Percentiles rank a stretch among this genome's conserved stretches.
Evolutionary conservation across 2,329 filamentous ascomycete genomes (phyloP).

Genomic region (Amylocarpus encephaloides): DNA sequence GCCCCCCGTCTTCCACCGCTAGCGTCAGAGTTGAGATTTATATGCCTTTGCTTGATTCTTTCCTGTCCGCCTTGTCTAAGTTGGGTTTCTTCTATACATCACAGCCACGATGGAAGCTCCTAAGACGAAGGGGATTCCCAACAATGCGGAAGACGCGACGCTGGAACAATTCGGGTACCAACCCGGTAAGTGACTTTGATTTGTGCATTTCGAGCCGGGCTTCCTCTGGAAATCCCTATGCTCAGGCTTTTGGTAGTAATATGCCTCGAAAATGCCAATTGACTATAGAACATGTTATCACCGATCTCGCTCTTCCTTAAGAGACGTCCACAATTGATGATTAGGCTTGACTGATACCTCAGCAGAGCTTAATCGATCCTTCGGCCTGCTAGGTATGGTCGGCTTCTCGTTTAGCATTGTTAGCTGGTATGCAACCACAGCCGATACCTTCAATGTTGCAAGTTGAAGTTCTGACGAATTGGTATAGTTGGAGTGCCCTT

Average conservation of each 20-base stretch:
- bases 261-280: too few species aligned
- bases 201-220: background rate
- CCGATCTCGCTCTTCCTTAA: background rate
- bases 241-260: background rate
- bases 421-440: constrained; percentile 37
- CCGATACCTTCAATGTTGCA: background rate
- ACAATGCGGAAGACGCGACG: constrained; percentile 19
- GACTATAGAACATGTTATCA: background rate
- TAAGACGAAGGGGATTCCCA: constrained; percentile 6
- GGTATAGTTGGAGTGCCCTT: constrained; percentile 46
- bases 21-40: too few species aligned
- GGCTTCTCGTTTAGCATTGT: constrained; percentile 54
- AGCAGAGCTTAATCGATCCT: constrained; percentile 49
- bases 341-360: background rate
- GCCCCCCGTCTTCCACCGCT: too few species aligned
- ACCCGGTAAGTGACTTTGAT: constrained; percentile 14
- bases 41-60: too few species aligned
- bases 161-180: constrained; percentile 24
- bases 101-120: constrained; percentile 5
- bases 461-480: constrained; percentile 12
- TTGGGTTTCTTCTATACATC: background rate
- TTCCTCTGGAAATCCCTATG: background rate
- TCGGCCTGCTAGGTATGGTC: constrained; percentile 50
- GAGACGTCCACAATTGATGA: background rate
- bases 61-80: background rate